Percentiles rank a stretch among this genome's conserved stretches.
Conservation (phyloP, 306 rosid species). For the Corylus americana region DNA sequence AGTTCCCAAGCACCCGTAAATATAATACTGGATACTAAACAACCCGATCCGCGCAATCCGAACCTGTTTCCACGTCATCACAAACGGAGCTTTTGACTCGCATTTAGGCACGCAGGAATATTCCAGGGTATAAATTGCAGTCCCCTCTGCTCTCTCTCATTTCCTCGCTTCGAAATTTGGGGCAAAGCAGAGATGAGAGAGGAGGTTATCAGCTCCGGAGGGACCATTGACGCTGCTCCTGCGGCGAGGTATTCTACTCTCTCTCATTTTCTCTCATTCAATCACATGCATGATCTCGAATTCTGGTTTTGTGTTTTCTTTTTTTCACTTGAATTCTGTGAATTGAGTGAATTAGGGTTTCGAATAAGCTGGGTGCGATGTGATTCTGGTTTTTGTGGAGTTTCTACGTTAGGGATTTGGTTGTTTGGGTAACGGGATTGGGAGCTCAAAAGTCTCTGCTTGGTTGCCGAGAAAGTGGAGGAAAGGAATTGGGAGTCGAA, state of each 20-base stretch:
- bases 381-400: not conserved
- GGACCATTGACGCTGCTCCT: slow-evolving; percentile 79
- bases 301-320: slow-evolving; percentile 25
- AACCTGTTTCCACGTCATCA: not conserved
- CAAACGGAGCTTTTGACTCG: not conserved
- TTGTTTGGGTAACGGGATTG: slow-evolving; percentile 16
- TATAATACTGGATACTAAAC: not conserved
- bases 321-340: not conserved
- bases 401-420: slow-evolving; percentile 10
- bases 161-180: not conserved
- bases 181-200: slow-evolving; percentile 63
- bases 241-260: slow-evolving; percentile 67
- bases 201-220: slow-evolving; percentile 96
- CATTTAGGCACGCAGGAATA: slow-evolving; percentile 19
- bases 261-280: slow-evolving; percentile 1
- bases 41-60: not conserved
- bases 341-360: slow-evolving; percentile 38
- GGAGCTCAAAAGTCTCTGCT: slow-evolving; percentile 1
- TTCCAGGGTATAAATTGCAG: slow-evolving; percentile 5
- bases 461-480: not conserved
- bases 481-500: not conserved
- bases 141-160: not conserved
- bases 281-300: slow-evolving; percentile 8
- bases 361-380: slow-evolving; percentile 14
- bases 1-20: no score